Evolutionary conservation across 1,284 basidiomycete genomes (phyloP), one percentile per base, ranked within the genome.

Genomic region (Ustilago tritici): DNA sequence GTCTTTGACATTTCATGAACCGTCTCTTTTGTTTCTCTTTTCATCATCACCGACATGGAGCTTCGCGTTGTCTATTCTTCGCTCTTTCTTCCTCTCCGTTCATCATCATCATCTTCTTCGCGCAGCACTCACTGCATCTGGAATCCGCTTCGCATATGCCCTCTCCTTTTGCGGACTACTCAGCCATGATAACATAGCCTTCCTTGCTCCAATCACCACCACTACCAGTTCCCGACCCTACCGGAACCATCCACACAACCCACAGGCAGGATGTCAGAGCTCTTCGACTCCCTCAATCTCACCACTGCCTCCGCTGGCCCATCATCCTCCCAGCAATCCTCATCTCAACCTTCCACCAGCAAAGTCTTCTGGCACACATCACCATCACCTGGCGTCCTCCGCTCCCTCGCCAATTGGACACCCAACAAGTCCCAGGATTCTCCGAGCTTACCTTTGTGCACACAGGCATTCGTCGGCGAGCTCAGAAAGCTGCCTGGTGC

Each of bases 351-450:
- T 31, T 71, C 71, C 14, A 69, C 65, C 4, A 75, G 71, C 3
- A 74, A 74, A 60, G 76, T 78, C 12, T 78, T 75, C 56, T 78
- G 76, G 76, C 76, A 78, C 19, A 65, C 71, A 19, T 78, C 76
- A 3, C 76, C 76, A 15, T 78, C 76, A 3, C 76, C 76, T 1
- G 62, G 68, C 15, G 55, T 78, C 3, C 70, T 77, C 15, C 63
- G 66, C 19, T 67, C 70, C 1, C 54, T 72, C 7, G 47, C 53
- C 59, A 67, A 55, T 35, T 68, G 76, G 64, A 70, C 70, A 14
- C 67, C 76, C 1, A 66, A 32, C 56, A 68, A 68, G 46, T 63
- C 65, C n/a, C 76, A 70, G 34, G 71, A 75, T 2, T 78, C 76
- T 3, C 76, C 76, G 8, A 75, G 65, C 0, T 19, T 75, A 14